Evolutionary conservation across 2,329 filamentous ascomycete genomes (phyloP), one percentile per base, ranked within the genome.

Genomic region (Chaetomium sp.): DNA sequence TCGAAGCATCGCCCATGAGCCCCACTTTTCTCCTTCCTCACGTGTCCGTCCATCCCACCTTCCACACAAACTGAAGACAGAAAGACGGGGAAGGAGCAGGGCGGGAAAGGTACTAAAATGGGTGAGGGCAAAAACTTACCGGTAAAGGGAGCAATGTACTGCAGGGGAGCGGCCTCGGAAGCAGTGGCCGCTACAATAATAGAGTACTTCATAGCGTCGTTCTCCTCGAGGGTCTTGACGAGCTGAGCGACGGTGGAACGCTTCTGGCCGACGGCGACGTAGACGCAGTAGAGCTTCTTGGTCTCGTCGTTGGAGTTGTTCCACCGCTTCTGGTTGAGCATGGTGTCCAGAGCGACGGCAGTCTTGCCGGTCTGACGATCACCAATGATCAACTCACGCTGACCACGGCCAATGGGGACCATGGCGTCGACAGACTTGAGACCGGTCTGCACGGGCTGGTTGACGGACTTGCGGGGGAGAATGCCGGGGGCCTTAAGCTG

Each of bases 281-380:
- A 99, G 83, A 99, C 86, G 80, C 94, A 98, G 91, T 97, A 99
- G 66, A 99, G 92, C 89, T 99, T 99, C 90, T 97, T 94, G 79
- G 81, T 83, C 88, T 99, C 95, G 79, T 97, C 93, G 81, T 78
- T 85, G 78, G 81, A 76, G 79, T 82, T 85, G 89, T 99, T 99
- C 94, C 94, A 98, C 78, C 94, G 88, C 89, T 95, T 96, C 87
- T 99, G 95, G 90, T 99, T 99, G 70, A 99, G 90, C 75, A 99
- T 98, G 81, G 94, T 89, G 80, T 99, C 95, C 69, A 99, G 92
- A 77, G 90, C 94, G 79, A 99, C 94, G 76, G 95, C 95, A 78
- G 95, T 99, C 91, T 99, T 99, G 83, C 95, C 95, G 76, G 95
- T 99, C 85, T 99, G 95, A 93, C 95, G 95, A 81, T 99, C 95